Conservation (phyloP, 352 stramenopile species). For the Pythium oligandrum region DNA sequence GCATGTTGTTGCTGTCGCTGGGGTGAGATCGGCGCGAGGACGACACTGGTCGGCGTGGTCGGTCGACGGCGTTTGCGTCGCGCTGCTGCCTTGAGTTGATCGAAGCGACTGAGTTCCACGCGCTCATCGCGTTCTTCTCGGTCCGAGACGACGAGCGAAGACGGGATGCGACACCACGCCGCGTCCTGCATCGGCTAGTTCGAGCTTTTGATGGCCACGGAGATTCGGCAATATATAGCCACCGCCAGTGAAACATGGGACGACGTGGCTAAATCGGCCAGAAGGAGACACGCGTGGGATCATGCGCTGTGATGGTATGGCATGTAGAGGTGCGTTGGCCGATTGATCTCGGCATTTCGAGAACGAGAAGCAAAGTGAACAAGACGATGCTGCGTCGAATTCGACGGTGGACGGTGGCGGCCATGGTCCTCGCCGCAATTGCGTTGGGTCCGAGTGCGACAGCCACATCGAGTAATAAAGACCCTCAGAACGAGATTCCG, state of each 20-base stretch:
- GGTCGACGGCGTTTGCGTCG: slow-evolving; percentile 15
- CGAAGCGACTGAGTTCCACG: slow-evolving; percentile 9
- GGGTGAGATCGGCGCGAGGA: not conserved
- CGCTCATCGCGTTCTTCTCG: slow-evolving; percentile 22
- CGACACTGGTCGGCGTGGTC: not conserved
- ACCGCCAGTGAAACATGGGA: too few relatives aligned
- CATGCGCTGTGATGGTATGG: too few relatives aligned
- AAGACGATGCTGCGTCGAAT: too few relatives aligned
- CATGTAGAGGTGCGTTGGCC: too few relatives aligned
- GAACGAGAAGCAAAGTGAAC: too few relatives aligned
- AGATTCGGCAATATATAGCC: too few relatives aligned
- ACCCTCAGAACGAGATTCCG: not conserved
- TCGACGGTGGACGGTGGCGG: too few relatives aligned
- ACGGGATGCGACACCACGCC: not conserved
- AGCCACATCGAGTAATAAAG: not conserved
- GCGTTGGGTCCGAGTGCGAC: too few relatives aligned
- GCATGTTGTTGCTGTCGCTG: not conserved
- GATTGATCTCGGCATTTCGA: too few relatives aligned
- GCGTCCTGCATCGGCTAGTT: not conserved
- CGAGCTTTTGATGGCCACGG: not conserved
- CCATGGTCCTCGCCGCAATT: too few relatives aligned
- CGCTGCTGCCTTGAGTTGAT: slow-evolving; percentile 10
- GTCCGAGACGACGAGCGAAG: slow-evolving; percentile 6
- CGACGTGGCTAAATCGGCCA: too few relatives aligned
- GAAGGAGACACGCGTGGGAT: too few relatives aligned